These are phyloP conservation scores for Macaranga tanarius DNA, from an alignment of 441 rosid genomes.

Conservation along the genomic window DNA sequence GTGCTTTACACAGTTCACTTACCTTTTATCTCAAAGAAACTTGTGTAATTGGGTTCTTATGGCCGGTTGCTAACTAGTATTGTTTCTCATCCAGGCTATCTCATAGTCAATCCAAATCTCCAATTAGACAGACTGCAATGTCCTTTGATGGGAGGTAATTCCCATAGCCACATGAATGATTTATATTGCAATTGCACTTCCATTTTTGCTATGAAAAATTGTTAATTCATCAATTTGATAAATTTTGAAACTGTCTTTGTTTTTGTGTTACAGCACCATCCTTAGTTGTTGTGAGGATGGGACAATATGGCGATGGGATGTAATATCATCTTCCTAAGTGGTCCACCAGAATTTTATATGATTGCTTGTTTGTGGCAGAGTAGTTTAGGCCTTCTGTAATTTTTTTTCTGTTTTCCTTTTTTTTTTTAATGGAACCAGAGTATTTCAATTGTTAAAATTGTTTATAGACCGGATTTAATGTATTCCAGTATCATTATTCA, in stretches of 20 bases:
- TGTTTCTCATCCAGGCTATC: slow-evolving; percentile 52
- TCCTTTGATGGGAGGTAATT: slow-evolving; percentile 84
- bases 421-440: neutral
- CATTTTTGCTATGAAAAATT: neutral
- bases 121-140: slow-evolving; percentile 95
- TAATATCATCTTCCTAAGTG: slow-evolving; percentile 32
- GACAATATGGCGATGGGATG: slow-evolving; percentile 97
- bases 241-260: slow-evolving; percentile 3
- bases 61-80: neutral
- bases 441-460: neutral
- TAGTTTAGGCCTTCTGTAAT: neutral
- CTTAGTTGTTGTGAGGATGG: slow-evolving; percentile 96
- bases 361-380: neutral
- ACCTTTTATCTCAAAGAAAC: neutral
- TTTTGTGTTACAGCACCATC: slow-evolving; percentile 64
- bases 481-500: no score
- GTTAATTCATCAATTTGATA: neutral
- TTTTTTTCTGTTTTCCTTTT: neutral
- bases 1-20: slow-evolving; percentile 30
- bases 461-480: neutral
- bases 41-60: neutral
- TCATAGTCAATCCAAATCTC: slow-evolving; percentile 70
- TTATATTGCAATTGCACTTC: neutral
- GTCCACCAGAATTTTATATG: neutral
- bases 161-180: neutral